Base-by-base conservation (phyloP, 2,329 filamentous ascomycete genomes). In the Penicillium sp. region DNA sequence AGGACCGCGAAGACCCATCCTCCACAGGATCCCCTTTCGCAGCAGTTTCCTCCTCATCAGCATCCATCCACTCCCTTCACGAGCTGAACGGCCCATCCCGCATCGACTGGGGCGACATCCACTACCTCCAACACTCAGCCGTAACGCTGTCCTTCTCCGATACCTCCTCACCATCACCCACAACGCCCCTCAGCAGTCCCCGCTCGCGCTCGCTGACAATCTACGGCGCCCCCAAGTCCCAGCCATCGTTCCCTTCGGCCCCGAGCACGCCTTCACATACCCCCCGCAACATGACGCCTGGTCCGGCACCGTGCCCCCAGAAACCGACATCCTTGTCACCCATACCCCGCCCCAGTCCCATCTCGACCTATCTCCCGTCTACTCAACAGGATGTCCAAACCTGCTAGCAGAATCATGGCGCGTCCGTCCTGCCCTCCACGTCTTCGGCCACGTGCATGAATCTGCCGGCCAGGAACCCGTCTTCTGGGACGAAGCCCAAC, bases 381-480 rank as follows among this genome's bases (percentile, higher is more conserved):
- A 83, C 42, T 82, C 78, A 2, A 72, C 89, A 37, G 89, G 88
- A 47, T 91, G 87, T 57, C 80, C 83, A 6, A 78, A 80, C 48
- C 77, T 95, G 5, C 76, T 92, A 5, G 71, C 76, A 12, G 89
- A 95, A 62, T 69, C 87, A 14, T 88, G 86, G 83, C 80, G 86
- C 30, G 82, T 89, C 10, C 83, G 81, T 54, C 90, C 90, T 0
- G 75, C 75, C 11, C 73, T 95, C 12, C 89, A 95, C 68, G 79
- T 95, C 40, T 95, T 93, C 66, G 90, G 89, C 1, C 90, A 95
- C 69, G 80, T 91, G 19, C 90, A 95, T 72, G 86, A 79, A 63
- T 87, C 82, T 8, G 80, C 86, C 38, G 90, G 89, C 13, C 75
- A 75, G 36, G 83, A 90, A 61, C 69, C 82, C 0, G 77, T 87